Percentiles rank a stretch among this genome's conserved stretches.
These are phyloP conservation scores for Effrenium voratum DNA, from an alignment of 73 alveolate species.

Conservation along the genomic window DNA sequence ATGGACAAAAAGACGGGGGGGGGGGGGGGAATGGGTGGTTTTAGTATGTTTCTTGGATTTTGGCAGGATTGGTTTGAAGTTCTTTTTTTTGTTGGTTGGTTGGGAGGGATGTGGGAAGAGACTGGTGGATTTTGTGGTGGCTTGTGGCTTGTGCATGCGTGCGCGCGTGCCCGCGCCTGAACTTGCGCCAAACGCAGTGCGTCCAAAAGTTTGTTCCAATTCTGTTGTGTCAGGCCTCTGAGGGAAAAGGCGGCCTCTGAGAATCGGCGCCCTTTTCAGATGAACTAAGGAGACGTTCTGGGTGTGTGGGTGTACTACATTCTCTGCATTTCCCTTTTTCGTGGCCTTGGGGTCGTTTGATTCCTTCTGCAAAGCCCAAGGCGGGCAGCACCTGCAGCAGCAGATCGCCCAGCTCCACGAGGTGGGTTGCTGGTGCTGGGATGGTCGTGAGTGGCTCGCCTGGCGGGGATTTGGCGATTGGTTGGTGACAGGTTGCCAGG, in stretches of 20 bases:
- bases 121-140: too few relatives aligned
- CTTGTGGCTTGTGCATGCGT: too few relatives aligned
- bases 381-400: constrained; percentile 44
- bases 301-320: background rate
- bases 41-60: too few relatives aligned
- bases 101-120: too few relatives aligned
- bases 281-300: too few relatives aligned
- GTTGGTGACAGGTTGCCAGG: background rate
- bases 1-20: too few relatives aligned
- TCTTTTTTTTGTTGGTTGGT: too few relatives aligned
- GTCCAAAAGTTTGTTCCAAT: background rate
- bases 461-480: background rate
- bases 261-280: background rate
- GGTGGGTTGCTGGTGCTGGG: background rate
- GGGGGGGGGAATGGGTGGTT: too few relatives aligned
- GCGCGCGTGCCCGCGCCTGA: too few relatives aligned
- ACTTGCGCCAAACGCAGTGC: too few relatives aligned
- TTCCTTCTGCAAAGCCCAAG: background rate
- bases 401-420: constrained; percentile 39
- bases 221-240: background rate
- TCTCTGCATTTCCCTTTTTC: background rate
- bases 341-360: background rate
- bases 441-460: background rate
- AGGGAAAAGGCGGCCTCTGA: background rate
- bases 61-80: too few relatives aligned